phyloP scores from a whole-genome alignment of 257 asterid genomes.

The Mitragyna speciosa region DNA sequence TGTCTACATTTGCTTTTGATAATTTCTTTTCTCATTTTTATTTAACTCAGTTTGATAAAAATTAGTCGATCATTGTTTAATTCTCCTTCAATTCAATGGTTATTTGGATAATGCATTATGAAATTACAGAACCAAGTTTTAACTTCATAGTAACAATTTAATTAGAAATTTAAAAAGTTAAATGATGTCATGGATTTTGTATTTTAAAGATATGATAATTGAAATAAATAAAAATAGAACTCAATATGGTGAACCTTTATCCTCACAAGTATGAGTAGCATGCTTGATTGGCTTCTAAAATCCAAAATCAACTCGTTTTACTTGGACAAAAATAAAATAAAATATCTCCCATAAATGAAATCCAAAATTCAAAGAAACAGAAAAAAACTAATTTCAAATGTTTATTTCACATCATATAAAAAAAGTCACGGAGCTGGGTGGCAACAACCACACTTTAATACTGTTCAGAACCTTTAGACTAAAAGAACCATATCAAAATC shows the following conservation, averaged over 20 bases:
- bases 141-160: background rate
- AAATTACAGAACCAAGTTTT: background rate
- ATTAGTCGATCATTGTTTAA: too few species aligned
- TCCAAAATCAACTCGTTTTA: background rate
- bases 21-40: background rate
- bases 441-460: conserved; percentile 25
- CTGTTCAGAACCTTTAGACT: conserved; percentile 16
- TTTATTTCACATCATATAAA: conserved; percentile 27
- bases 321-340: too few species aligned
- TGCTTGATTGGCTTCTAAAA: background rate
- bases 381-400: conserved; percentile 18
- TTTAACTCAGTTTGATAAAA: background rate
- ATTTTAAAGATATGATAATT: too few species aligned
- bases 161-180: background rate
- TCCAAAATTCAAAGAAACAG: background rate
- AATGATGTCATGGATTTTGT: background rate
- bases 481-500: conserved; percentile 8
- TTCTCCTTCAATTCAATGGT: background rate
- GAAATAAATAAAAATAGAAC: too few species aligned
- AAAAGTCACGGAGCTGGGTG: conserved; percentile 32
- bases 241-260: background rate
- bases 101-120: background rate
- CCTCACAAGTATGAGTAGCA: background rate
- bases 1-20: background rate
- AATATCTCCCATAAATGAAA: background rate